phyloP scores from a whole-genome alignment of 1,139 yeast genomes.

The Kodamaea suecica region DNA sequence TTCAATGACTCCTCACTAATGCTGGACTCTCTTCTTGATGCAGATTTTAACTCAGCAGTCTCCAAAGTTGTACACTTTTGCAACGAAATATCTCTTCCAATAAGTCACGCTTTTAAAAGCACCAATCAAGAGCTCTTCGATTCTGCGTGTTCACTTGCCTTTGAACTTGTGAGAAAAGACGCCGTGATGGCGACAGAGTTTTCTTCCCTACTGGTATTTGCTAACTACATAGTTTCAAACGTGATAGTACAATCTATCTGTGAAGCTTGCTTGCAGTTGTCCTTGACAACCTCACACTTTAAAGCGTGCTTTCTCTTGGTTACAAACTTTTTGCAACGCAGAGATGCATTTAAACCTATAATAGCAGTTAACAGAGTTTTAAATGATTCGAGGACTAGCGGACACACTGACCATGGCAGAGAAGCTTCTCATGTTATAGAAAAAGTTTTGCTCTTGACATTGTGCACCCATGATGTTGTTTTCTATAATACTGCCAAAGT shows the following conservation, averaged over 20 bases:
- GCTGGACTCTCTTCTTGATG: slow-evolving; percentile 21
- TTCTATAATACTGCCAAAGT: slow-evolving; percentile 51
- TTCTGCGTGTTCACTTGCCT: slow-evolving; percentile 35
- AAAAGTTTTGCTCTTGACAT: slow-evolving; percentile 45
- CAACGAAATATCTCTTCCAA: slow-evolving; percentile 29
- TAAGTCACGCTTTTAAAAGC: slow-evolving; percentile 33
- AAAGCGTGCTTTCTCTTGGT: slow-evolving; percentile 39
- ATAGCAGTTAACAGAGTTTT: slow-evolving; percentile 26
- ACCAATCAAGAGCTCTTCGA: slow-evolving; percentile 24
- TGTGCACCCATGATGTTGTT: slow-evolving; percentile 58
- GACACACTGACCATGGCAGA: slow-evolving; percentile 18
- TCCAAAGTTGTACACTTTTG: slow-evolving; percentile 25
- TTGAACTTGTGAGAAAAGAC: slow-evolving; percentile 26
- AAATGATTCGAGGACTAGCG: slow-evolving; percentile 18
- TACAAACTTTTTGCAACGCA: slow-evolving; percentile 27
- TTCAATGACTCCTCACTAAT: slow-evolving; percentile 30
- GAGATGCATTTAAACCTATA: slow-evolving; percentile 22
- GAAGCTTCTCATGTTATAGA: slow-evolving; percentile 34
- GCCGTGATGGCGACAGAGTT: slow-evolving; percentile 18
- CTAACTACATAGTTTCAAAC: slow-evolving; percentile 32
- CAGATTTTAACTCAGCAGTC: slow-evolving; percentile 37
- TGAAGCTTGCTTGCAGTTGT: slow-evolving; percentile 35
- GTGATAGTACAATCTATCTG: slow-evolving; percentile 34
- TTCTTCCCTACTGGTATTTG: slow-evolving; percentile 24
- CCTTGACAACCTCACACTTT: slow-evolving; percentile 37